Percentiles rank a stretch among this genome's conserved stretches.
phyloP scores from a whole-genome alignment of 1,139 yeast genomes.

The Lodderomyces parapsilosis region DNA sequence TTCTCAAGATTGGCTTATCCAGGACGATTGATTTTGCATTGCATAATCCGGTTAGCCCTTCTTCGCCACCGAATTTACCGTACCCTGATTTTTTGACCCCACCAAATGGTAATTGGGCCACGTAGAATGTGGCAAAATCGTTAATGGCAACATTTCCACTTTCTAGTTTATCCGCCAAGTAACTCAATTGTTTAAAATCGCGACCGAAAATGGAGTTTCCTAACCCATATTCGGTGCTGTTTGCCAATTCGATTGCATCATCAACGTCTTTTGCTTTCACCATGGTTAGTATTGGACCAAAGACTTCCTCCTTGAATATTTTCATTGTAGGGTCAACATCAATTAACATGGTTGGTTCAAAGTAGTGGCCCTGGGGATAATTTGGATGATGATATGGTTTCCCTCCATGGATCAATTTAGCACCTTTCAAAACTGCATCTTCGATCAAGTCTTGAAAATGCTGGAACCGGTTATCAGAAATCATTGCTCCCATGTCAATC shows the following conservation, averaged over 20 bases:
- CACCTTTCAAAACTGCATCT: slow-evolving; percentile 82
- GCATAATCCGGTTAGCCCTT: slow-evolving; percentile 88
- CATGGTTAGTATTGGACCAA: slow-evolving; percentile 85
- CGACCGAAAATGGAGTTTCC: slow-evolving; percentile 89
- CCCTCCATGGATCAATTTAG: slow-evolving; percentile 78
- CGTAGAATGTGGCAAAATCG: slow-evolving; percentile 94
- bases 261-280: slow-evolving; percentile 65
- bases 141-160: slow-evolving; percentile 95
- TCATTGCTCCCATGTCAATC: slow-evolving; percentile 95
- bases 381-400: slow-evolving; percentile 77
- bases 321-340: slow-evolving; percentile 79
- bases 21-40: slow-evolving; percentile 81
- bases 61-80: slow-evolving; percentile 97
- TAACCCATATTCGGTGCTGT: slow-evolving; percentile 83
- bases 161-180: slow-evolving; percentile 60
- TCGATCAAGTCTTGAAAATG: slow-evolving; percentile 62
- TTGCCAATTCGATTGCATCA: slow-evolving; percentile 77
- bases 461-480: slow-evolving; percentile 71
- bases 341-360: slow-evolving; percentile 80
- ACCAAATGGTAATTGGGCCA: slow-evolving; percentile 95
- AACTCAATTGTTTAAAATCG: slow-evolving; percentile 52
- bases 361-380: slow-evolving; percentile 93
- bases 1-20: slow-evolving; percentile 69
- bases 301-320: slow-evolving; percentile 86
- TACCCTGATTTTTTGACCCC: slow-evolving; percentile 91